Conservation (phyloP, 352 stramenopile species). For the Phytophthora pisi region DNA sequence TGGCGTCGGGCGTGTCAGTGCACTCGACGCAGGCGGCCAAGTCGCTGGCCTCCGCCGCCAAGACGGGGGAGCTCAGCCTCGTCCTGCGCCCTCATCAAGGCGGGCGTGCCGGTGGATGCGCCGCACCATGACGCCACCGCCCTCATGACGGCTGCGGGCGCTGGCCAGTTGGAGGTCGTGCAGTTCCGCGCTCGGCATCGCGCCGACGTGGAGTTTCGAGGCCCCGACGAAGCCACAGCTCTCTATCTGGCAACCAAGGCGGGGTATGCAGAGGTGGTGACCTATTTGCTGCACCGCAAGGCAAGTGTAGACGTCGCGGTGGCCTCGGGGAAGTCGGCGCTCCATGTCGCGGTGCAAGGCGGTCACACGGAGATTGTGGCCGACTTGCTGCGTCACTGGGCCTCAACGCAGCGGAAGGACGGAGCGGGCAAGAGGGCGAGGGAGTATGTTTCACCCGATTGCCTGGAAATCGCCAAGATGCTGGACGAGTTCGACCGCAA, state of each 20-base stretch:
- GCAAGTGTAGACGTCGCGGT: slow-evolving; percentile 21
- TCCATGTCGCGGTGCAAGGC: slow-evolving; percentile 30
- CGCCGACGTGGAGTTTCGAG: slow-evolving; percentile 27
- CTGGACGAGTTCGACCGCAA: slow-evolving; percentile 24
- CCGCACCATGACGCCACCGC: slow-evolving; percentile 78
- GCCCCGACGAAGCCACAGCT: slow-evolving; percentile 24
- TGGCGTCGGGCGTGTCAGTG: slow-evolving; percentile 26
- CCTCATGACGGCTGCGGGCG: slow-evolving; percentile 89
- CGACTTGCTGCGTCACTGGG: slow-evolving; percentile 21
- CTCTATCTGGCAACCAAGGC: slow-evolving; percentile 27
- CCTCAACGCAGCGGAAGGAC: slow-evolving; percentile 24
- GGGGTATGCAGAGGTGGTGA: slow-evolving; percentile 18
- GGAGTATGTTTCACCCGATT: slow-evolving; percentile 19
- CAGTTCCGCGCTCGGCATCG: slow-evolving; percentile 58
- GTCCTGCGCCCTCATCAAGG: slow-evolving; percentile 31
- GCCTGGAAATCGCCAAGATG: slow-evolving; percentile 21
- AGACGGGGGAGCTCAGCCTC: slow-evolving; percentile 22
- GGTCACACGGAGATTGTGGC: slow-evolving; percentile 21
- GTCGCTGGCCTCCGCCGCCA: slow-evolving; percentile 23
- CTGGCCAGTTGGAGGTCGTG: slow-evolving; percentile 83
- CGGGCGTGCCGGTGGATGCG: slow-evolving; percentile 26
- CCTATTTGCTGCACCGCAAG: slow-evolving; percentile 21
- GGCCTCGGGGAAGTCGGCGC: slow-evolving; percentile 17
- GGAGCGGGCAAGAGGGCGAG: slow-evolving; percentile 18
- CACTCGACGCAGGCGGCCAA: slow-evolving; percentile 25